Conservation (phyloP, 257 asterid genomes). For the Ehretia macrophylla region DNA sequence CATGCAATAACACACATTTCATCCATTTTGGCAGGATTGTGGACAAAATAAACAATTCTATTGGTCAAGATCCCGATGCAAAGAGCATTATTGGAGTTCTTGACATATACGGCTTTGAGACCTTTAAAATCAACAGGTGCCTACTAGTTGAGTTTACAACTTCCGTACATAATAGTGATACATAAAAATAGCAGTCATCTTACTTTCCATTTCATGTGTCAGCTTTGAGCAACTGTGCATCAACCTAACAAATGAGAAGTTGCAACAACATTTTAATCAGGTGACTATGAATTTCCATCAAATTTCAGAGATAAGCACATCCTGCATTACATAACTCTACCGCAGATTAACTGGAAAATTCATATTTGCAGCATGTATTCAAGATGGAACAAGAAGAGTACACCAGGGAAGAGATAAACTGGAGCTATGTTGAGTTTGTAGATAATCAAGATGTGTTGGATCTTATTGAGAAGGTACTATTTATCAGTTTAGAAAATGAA, state of each 20-base stretch:
- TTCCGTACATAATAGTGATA: not conserved
- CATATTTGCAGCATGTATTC: constrained; percentile 73
- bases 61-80: constrained; percentile 88
- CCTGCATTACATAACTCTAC: not conserved
- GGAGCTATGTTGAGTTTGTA: constrained; percentile 95
- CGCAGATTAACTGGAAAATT: constrained; percentile 15
- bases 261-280: constrained; percentile 99
- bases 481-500: constrained; percentile 2
- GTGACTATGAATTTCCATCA: constrained; percentile 21
- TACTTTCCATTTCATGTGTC: constrained; percentile 8
- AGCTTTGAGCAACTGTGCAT: constrained; percentile 94
- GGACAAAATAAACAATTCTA: constrained; percentile 87
- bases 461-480: constrained; percentile 82
- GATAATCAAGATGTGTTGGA: constrained; percentile 96
- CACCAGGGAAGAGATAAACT: constrained; percentile 83
- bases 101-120: constrained; percentile 93
- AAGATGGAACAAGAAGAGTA: constrained; percentile 99
- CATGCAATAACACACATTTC: constrained; percentile 4
- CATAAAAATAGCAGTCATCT: constrained; percentile 16
- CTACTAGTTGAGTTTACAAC: not conserved
- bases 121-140: constrained; percentile 92
- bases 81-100: constrained; percentile 90
- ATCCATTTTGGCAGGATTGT: constrained; percentile 63
- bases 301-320: not conserved
- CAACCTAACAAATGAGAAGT: constrained; percentile 89